These are phyloP conservation scores for Phytopythium aichiense DNA, from an alignment of 352 stramenopile species.

Conservation along the genomic window DNA sequence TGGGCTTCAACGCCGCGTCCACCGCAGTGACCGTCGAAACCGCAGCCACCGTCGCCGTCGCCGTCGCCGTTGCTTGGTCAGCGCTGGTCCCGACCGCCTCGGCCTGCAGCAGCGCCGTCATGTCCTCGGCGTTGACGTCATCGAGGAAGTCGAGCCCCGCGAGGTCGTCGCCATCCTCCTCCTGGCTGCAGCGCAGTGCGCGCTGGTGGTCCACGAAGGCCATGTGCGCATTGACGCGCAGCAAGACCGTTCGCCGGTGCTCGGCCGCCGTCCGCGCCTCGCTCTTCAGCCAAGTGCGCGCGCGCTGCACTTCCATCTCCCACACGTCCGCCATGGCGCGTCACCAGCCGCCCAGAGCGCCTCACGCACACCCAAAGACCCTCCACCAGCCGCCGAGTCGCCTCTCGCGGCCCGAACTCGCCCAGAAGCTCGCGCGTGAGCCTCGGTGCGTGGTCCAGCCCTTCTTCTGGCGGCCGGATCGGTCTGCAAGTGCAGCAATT, in stretches of 20 bases:
- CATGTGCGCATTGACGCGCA: slow-evolving; percentile 35
- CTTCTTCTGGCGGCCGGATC: background rate
- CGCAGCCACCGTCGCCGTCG: slow-evolving; percentile 6
- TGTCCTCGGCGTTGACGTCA: slow-evolving; percentile 46
- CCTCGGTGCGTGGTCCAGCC: too few relatives aligned
- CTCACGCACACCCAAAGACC: background rate
- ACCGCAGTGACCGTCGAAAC: slow-evolving; percentile 9
- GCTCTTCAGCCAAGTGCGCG: slow-evolving; percentile 26
- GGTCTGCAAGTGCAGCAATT: background rate
- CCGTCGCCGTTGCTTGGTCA: background rate
- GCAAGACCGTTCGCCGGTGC: slow-evolving; percentile 15
- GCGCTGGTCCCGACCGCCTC: slow-evolving; percentile 15
- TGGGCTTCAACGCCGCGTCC: slow-evolving; percentile 15
- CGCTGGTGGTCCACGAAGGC: slow-evolving; percentile 34
- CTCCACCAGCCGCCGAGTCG: too few relatives aligned
- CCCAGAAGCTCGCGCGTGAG: too few relatives aligned
- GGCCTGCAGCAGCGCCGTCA: slow-evolving; percentile 41
- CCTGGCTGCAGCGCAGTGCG: slow-evolving; percentile 20
- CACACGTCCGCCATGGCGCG: slow-evolving; percentile 18
- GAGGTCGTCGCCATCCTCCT: slow-evolving; percentile 26
- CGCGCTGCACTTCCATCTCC: slow-evolving; percentile 40
- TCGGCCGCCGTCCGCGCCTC: slow-evolving; percentile 14
- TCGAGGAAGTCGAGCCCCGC: slow-evolving; percentile 47
- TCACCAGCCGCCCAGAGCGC: background rate
- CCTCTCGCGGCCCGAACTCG: background rate